Percentiles rank a stretch among this genome's conserved stretches.
phyloP scores from a whole-genome alignment of 495 filamentous ascomycete genomes.

The Podospora pseudopauciseta region DNA sequence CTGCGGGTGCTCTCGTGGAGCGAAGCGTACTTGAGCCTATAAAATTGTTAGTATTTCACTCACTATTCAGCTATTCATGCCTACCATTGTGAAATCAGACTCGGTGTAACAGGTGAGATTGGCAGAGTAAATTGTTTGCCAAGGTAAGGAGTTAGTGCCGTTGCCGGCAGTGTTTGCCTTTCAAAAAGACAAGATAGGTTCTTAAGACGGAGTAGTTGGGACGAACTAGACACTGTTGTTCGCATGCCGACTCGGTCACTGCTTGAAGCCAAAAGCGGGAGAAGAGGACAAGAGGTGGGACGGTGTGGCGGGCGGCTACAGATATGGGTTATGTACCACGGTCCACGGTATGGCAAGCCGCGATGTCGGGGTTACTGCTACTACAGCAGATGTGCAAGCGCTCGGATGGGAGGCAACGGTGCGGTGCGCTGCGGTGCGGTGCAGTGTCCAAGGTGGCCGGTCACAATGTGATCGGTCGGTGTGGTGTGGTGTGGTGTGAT shows the following conservation, averaged over 20 bases:
- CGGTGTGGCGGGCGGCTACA: slow-evolving; percentile 37
- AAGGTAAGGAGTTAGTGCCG: slow-evolving; percentile 25
- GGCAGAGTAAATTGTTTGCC: slow-evolving; percentile 12
- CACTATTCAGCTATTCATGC: not conserved
- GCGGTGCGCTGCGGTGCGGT: not conserved
- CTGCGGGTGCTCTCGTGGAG: slow-evolving; percentile 19
- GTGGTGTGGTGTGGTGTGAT: not conserved
- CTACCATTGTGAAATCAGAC: slow-evolving; percentile 25
- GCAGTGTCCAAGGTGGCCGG: not conserved
- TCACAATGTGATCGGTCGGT: slow-evolving; percentile 23
- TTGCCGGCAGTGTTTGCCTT: slow-evolving; percentile 35
- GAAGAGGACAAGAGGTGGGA: slow-evolving; percentile 34
- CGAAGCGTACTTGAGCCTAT: slow-evolving; percentile 27
- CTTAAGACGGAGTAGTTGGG: slow-evolving; percentile 7
- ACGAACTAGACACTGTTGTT: slow-evolving; percentile 9
- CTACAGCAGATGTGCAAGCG: slow-evolving; percentile 18
- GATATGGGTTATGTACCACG: slow-evolving; percentile 41
- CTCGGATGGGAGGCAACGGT: slow-evolving; percentile 25
- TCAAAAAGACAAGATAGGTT: slow-evolving; percentile 10
- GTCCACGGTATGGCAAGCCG: slow-evolving; percentile 22
- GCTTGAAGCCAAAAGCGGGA: slow-evolving; percentile 34
- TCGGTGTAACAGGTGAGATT: slow-evolving; percentile 20
- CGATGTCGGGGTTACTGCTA: slow-evolving; percentile 19
- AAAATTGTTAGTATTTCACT: slow-evolving; percentile 16
- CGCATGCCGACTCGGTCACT: slow-evolving; percentile 19